Evolutionary conservation across 495 filamentous ascomycete genomes (phyloP), one percentile per base, ranked within the genome.

Genomic region (Hypoxylon trugodes): DNA sequence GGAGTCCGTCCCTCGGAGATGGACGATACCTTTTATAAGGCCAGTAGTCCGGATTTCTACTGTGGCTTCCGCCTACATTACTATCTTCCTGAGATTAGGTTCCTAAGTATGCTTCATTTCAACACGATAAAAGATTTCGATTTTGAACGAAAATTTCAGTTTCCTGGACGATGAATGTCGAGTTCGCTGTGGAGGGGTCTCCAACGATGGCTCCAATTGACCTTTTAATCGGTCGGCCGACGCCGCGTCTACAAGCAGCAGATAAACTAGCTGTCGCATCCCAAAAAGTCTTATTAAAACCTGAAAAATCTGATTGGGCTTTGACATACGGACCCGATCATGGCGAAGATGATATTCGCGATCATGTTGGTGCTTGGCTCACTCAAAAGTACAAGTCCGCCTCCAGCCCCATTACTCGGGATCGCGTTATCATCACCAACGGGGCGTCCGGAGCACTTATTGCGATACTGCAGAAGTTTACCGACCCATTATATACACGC

Each of bases 301-400:
- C 84, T 6, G 68, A 76, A 19, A 75, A 83, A 55, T 74, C 80
- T 19, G 72, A 72, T 33, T 69, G 80, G 13, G 84, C 74, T 25
- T 74, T 94, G 26, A 75, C 80, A 7, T 95, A 95, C 69, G 91
- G 89, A 0, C 87, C 89, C 9, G 89, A 93, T 64, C 71, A 79
- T 42, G 91, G 91, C n/a, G 86, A 89, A 53, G 68, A 76, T 7
- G 79, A 82, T 24, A 72, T 89, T 4, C 79, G 89, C 15, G 68
- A 78, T 51, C 74, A 83, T 41, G 77, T 94, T 25, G 85, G 86
- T 28, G 59, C 73, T 42, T 94, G 90, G 90, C 79, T 90, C 15
- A 80, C 75, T 0, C 61, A 64, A 2, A 89, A 87, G 68, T 94
- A 93, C 57, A 68, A 72, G 22, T 79, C 82, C 0, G 15, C 48